Evolutionary conservation across 2,329 filamentous ascomycete species (phyloP).

Genomic region (Trichophyton simii): DNA sequence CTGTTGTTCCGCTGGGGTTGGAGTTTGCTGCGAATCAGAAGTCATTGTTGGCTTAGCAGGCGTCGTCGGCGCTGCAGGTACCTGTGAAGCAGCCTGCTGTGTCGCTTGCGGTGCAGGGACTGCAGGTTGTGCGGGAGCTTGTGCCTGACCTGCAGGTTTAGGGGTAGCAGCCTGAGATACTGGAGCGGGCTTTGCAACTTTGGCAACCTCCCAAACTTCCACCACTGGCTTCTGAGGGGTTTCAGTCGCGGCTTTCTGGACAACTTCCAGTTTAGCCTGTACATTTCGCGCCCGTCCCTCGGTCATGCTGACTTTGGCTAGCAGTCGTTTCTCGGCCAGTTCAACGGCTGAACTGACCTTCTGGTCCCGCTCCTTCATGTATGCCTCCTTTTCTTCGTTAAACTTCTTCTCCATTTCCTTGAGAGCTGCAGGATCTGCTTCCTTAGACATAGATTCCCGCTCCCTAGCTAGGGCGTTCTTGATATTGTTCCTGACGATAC

Average conservation of each 20-base stretch:
- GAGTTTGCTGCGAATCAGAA: conserved; percentile 2
- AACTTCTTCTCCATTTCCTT: conserved; percentile 29
- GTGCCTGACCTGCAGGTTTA: conserved; percentile 5
- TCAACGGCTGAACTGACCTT: conserved; percentile 49
- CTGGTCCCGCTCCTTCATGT: conserved; percentile 41
- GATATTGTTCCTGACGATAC: conserved; percentile 47
- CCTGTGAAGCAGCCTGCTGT: conserved; percentile 10
- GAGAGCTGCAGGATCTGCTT: conserved; percentile 24
- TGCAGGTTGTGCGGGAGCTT: conserved; percentile 7
- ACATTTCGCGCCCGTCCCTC: conserved; percentile 55
- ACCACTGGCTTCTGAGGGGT: conserved; percentile 72
- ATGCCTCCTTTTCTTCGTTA: conserved; percentile 28
- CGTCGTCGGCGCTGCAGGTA: conserved; percentile 9
- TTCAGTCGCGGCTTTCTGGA: conserved; percentile 69
- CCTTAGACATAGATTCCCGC: conserved; percentile 19
- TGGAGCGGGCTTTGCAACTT: conserved; percentile 36
- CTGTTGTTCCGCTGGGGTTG: conserved; percentile 10
- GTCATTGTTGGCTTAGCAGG: conserved; percentile 5
- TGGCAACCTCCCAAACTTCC: conserved; percentile 77
- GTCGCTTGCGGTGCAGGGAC: conserved; percentile 8
- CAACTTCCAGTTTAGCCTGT: conserved; percentile 60
- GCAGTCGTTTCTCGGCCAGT: conserved; percentile 62
- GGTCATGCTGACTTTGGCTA: conserved; percentile 64
- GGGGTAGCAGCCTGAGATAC: conserved; percentile 12
- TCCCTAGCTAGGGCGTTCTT: conserved; percentile 34